These are phyloP conservation scores for Chalaropsis ovoidea DNA, from an alignment of 2,329 filamentous ascomycete species.

Conservation along the genomic window DNA sequence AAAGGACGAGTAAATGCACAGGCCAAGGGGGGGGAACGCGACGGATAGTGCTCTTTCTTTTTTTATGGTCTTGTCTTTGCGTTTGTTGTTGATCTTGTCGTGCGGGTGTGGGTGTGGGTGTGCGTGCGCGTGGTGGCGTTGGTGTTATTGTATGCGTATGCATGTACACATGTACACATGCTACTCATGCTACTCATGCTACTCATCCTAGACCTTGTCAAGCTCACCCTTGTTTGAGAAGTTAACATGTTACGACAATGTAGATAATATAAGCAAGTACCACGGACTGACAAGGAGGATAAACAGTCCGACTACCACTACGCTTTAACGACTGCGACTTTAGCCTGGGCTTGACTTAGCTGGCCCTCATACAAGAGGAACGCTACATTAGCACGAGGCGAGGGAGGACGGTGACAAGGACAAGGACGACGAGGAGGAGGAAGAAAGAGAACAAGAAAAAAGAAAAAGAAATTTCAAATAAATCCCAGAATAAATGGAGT, in stretches of 20 bases:
- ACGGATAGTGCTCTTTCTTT: background rate
- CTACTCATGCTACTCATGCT: background rate
- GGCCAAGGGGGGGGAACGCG: slow-evolving; percentile 1
- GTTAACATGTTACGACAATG: background rate
- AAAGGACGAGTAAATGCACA: background rate
- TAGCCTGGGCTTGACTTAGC: background rate
- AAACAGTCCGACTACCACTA: slow-evolving; percentile 4
- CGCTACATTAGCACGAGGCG: slow-evolving; percentile 2
- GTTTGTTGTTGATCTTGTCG: background rate
- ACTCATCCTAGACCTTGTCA: background rate
- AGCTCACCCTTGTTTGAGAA: background rate
- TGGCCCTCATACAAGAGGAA: background rate
- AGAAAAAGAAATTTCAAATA: background rate
- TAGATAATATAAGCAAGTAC: slow-evolving; percentile 10
- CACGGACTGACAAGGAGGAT: slow-evolving; percentile 12
- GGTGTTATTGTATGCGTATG: background rate
- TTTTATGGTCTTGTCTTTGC: background rate
- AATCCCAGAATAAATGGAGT: background rate
- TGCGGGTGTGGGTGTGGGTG: too few relatives aligned
- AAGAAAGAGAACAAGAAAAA: background rate
- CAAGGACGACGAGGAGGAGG: background rate
- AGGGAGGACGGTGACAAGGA: slow-evolving; percentile 7
- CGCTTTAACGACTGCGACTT: background rate
- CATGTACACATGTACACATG: background rate
- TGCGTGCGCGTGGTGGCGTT: too few relatives aligned